A percentile compares a stretch with the other conserved stretches of the same genome.
These are phyloP conservation scores for Clitopilus passeckerianus DNA, from an alignment of 768 basidiomycete species.

Conservation along the genomic window DNA sequence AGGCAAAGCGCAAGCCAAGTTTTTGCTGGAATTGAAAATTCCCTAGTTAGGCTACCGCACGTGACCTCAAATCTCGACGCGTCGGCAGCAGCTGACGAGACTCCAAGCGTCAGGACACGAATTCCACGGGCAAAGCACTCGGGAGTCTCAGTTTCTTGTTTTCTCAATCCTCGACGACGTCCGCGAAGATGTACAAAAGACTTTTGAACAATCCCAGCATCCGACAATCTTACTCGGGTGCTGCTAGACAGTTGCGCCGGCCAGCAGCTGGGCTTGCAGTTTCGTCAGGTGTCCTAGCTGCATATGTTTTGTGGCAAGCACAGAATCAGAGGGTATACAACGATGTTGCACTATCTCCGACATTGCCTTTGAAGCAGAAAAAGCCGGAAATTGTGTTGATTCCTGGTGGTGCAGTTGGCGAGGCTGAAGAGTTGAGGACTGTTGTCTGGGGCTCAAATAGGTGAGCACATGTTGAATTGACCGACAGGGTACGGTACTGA, in stretches of 20 bases:
- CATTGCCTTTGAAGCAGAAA: slow-evolving; percentile 8
- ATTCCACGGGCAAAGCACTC: background rate
- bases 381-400: slow-evolving; percentile 3
- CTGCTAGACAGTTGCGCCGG: slow-evolving; percentile 5
- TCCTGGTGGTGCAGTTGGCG: slow-evolving; percentile 11
- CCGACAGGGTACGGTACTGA: background rate
- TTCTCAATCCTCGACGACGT: background rate
- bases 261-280: slow-evolving; percentile 11
- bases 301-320: slow-evolving; percentile 34
- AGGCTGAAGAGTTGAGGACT: slow-evolving; percentile 33
- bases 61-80: background rate
- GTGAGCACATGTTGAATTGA: slow-evolving; percentile 28
- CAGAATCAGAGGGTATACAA: slow-evolving; percentile 25
- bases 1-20: too few species aligned
- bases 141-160: background rate
- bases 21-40: too few species aligned
- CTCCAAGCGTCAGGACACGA: background rate
- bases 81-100: background rate
- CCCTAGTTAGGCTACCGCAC: background rate
- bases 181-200: background rate
- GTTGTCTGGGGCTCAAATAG: slow-evolving; percentile 76
- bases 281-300: slow-evolving; percentile 26
- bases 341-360: slow-evolving; percentile 14
- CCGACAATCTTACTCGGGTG: slow-evolving; percentile 7
- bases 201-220: background rate